Conservation (phyloP, 345 rosid genomes). For the Toxicodendron radicans region DNA sequence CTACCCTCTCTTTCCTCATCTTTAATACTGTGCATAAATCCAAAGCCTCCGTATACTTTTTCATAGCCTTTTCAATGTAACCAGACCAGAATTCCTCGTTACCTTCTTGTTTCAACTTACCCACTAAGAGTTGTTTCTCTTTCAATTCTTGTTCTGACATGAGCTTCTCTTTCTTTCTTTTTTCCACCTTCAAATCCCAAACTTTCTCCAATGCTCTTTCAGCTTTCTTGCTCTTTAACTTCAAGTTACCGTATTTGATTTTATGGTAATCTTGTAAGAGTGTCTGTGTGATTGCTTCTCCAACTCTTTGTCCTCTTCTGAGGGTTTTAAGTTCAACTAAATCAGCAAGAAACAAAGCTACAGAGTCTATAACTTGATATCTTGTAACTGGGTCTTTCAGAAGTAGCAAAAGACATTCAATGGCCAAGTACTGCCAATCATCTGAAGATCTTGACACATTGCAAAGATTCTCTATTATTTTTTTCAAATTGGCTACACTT, state of each 20-base stretch:
- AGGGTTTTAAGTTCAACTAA: conserved; percentile 54
- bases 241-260: conserved; percentile 52
- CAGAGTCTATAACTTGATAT: conserved; percentile 46
- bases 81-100: conserved; percentile 60
- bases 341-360: conserved; percentile 53
- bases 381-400: conserved; percentile 64
- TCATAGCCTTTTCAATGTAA: conserved; percentile 39
- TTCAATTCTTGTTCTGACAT: conserved; percentile 55
- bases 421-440: conserved; percentile 62
- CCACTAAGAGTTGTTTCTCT: conserved; percentile 44
- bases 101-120: conserved; percentile 57
- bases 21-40: conserved; percentile 50
- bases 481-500: conserved; percentile 35
- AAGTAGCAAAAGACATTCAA: conserved; percentile 61
- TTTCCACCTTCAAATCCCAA: conserved; percentile 78
- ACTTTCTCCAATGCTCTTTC: conserved; percentile 45
- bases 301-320: conserved; percentile 33
- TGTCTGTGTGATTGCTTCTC: conserved; percentile 54
- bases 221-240: conserved; percentile 40
- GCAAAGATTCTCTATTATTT: conserved; percentile 50
- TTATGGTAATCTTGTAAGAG: conserved; percentile 61
- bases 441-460: conserved; percentile 69
- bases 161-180: conserved; percentile 55
- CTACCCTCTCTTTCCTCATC: conserved; percentile 59
- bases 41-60: conserved; percentile 52